Evolutionary conservation across 495 filamentous ascomycete species (phyloP).

Genomic region (Umbilicaria muhlenbergii): DNA sequence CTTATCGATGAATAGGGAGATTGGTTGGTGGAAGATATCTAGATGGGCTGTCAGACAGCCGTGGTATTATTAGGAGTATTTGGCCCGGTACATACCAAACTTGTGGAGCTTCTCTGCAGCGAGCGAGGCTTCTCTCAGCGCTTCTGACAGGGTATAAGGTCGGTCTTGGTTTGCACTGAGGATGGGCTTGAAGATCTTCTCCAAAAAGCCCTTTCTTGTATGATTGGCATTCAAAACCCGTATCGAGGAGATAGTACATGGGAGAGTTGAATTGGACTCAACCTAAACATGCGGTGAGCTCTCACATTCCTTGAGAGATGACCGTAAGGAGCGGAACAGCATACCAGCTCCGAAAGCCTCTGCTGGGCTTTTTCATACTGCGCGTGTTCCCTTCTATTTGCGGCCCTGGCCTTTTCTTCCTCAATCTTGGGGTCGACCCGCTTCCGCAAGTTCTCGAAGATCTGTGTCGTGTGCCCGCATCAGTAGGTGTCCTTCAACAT

Average conservation of each 20-base stretch:
- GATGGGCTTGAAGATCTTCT: conserved; percentile 61
- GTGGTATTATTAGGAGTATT: conserved; percentile 2
- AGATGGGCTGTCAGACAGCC: background rate
- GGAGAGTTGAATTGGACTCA: conserved; percentile 63
- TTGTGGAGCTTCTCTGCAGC: conserved; percentile 58
- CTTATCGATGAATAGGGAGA: conserved; percentile 63
- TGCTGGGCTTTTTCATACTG: conserved; percentile 52
- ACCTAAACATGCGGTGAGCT: conserved; percentile 32
- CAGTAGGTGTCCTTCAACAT: too few relatives aligned
- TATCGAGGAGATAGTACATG: conserved; percentile 65
- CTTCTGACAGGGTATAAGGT: conserved; percentile 61
- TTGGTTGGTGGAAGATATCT: conserved; percentile 82
- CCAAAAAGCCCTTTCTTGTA: conserved; percentile 66
- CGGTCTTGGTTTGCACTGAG: conserved; percentile 48
- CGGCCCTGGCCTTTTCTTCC: conserved; percentile 44
- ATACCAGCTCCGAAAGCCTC: conserved; percentile 39
- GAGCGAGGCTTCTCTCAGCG: conserved; percentile 49
- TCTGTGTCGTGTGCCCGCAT: conserved; percentile 19
- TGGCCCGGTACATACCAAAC: conserved; percentile 42
- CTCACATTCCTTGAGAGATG: conserved; percentile 2
- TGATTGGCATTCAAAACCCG: conserved; percentile 62
- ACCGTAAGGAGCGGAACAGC: background rate
- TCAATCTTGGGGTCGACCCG: conserved; percentile 42
- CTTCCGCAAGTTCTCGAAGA: conserved; percentile 50
- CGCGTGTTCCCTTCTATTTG: conserved; percentile 43